Percentiles rank a stretch among this genome's conserved stretches.
These are phyloP conservation scores for Zizania latifolia DNA, from an alignment of 176 grass and related monocot genomes.

Conservation along the genomic window DNA sequence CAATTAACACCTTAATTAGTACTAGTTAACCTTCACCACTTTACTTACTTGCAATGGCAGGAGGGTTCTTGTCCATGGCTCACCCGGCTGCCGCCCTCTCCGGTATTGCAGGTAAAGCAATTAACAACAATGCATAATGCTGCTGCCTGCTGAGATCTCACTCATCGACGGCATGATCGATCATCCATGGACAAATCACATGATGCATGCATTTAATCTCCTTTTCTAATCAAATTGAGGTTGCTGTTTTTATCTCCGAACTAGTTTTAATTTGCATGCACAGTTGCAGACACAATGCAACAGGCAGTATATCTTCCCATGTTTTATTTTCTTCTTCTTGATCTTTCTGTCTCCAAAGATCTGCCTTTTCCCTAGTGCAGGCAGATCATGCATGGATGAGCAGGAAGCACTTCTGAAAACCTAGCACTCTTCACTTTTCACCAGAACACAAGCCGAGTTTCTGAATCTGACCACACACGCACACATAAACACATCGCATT, in stretches of 20 bases:
- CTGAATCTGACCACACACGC: neutral
- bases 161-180: neutral
- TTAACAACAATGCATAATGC: neutral
- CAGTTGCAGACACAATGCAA: neutral
- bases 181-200: neutral
- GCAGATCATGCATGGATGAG: neutral
- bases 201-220: neutral
- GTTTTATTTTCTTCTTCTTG: neutral
- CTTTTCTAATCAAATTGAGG: neutral
- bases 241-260: neutral
- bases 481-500: neutral
- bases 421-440: slow-evolving; percentile 9
- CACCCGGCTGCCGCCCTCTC: slow-evolving; percentile 44
- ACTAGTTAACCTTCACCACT: neutral
- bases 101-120: slow-evolving; percentile 36
- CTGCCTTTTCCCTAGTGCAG: neutral
- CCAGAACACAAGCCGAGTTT: slow-evolving; percentile 4
- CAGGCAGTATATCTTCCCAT: neutral
- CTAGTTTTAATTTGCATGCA: neutral
- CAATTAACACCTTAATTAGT: neutral
- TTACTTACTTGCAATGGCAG: slow-evolving; percentile 19
- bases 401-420: slow-evolving; percentile 11
- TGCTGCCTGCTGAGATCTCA: neutral
- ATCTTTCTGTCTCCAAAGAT: neutral
- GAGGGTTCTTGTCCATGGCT: slow-evolving; percentile 32